phyloP scores from a whole-genome alignment of 495 filamentous ascomycete species.

The Neurospora sp. region DNA sequence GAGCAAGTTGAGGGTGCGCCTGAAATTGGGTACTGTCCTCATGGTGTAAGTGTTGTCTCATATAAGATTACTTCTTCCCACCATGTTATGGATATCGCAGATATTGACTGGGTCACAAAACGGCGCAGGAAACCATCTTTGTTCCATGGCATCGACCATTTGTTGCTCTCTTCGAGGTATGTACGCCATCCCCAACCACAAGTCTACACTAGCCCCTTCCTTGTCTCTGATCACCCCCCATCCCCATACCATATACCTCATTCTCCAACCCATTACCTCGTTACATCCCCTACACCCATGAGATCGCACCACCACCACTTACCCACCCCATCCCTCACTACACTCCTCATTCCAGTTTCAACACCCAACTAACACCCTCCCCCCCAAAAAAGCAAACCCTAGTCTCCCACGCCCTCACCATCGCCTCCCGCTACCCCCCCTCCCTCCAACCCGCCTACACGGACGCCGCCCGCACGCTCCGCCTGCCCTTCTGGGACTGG shows the following conservation, averaged over 20 bases:
- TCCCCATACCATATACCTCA: not conserved
- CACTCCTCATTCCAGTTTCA: not conserved
- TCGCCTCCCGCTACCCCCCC: slow-evolving; percentile 22
- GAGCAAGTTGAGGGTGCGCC: slow-evolving; percentile 23
- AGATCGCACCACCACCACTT: not conserved
- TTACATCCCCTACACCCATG: not conserved
- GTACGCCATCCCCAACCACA: not conserved
- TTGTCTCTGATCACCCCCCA: not conserved
- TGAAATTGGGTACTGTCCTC: slow-evolving; percentile 38
- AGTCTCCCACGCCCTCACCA: slow-evolving; percentile 22
- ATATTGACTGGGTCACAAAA: slow-evolving; percentile 4
- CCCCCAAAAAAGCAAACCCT: slow-evolving; percentile 24
- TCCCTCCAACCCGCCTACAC: slow-evolving; percentile 18
- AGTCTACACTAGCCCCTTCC: not conserved
- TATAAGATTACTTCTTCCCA: not conserved
- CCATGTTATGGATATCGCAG: not conserved
- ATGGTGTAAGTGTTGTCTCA: slow-evolving; percentile 22
- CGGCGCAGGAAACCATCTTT: slow-evolving; percentile 27
- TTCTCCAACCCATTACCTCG: not conserved
- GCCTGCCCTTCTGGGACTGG: slow-evolving; percentile 38
- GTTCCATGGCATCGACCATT: slow-evolving; percentile 34
- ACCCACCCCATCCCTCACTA: not conserved
- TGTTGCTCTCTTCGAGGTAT: slow-evolving; percentile 32
- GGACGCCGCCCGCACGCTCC: slow-evolving; percentile 24
- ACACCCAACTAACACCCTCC: slow-evolving; percentile 1